A percentile compares a stretch with the other conserved stretches of the same genome.
Conservation (phyloP, 148 eudicot genomes). For the Tetragonia tetragonoides region DNA sequence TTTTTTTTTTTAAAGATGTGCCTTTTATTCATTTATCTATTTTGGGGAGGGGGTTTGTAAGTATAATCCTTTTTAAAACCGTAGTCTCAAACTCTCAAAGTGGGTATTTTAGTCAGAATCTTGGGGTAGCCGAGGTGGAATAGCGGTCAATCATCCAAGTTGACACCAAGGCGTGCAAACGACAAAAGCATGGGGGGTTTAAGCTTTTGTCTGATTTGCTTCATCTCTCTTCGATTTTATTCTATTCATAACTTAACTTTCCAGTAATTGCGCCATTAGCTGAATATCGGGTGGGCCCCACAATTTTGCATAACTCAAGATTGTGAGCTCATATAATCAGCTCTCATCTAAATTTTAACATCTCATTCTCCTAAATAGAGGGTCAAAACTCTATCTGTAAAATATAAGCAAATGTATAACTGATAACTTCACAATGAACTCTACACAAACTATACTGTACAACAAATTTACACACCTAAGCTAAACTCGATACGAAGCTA, state of each 20-base stretch:
- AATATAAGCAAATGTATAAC: no score
- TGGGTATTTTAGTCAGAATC: background rate
- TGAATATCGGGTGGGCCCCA: background rate
- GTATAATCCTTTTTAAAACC: no score
- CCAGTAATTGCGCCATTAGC: conserved; percentile 13
- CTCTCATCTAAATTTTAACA: no score
- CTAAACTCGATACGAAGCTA: background rate
- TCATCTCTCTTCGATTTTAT: background rate
- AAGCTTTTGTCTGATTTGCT: conserved; percentile 27
- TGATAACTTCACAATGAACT: background rate
- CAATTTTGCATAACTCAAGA: background rate
- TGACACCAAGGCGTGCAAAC: conserved; percentile 1
- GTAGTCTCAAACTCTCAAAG: no score
- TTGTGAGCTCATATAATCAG: no score
- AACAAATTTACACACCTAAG: conserved; percentile 24
- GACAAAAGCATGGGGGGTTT: conserved; percentile 8
- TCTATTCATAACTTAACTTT: conserved; percentile 15
- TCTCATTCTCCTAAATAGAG: no score
- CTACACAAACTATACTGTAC: conserved; percentile 3
- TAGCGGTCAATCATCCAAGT: conserved; percentile 8
- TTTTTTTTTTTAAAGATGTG: no score
- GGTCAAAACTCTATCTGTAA: no score
- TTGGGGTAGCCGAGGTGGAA: background rate
- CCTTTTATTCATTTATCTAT: no score
- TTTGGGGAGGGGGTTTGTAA: no score